phyloP scores from a whole-genome alignment of 2,329 filamentous ascomycete species.

The Decorospora gaudefroyi region DNA sequence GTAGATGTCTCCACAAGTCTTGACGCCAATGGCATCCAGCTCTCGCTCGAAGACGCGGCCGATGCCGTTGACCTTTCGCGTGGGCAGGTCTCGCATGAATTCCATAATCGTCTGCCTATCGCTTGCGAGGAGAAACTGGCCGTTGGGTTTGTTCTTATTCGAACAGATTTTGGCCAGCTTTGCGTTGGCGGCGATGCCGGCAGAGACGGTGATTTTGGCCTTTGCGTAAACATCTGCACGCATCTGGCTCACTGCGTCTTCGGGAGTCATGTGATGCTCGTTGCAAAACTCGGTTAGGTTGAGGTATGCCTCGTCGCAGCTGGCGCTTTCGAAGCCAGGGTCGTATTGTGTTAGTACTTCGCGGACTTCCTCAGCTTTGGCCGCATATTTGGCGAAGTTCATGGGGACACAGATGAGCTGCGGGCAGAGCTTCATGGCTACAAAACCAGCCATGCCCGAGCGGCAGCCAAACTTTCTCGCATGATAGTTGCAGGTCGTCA shows the following conservation, averaged over 20 bases:
- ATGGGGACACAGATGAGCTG: conserved; percentile 78
- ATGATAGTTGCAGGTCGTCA: conserved; percentile 82
- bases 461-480: conserved; percentile 88
- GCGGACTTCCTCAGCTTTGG: conserved; percentile 87
- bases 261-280: conserved; percentile 68
- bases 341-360: conserved; percentile 86
- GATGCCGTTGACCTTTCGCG: conserved; percentile 92
- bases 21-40: conserved; percentile 82
- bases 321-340: conserved; percentile 86
- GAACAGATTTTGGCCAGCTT: conserved; percentile 94
- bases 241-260: conserved; percentile 76
- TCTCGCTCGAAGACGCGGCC: conserved; percentile 92
- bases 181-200: conserved; percentile 90
- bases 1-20: conserved; percentile 88
- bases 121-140: conserved; percentile 76
- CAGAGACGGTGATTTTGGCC: conserved; percentile 85
- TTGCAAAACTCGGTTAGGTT: conserved; percentile 87
- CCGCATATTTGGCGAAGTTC: conserved; percentile 88
- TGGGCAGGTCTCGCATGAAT: conserved; percentile 83
- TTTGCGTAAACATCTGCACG: conserved; percentile 74
- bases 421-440: conserved; percentile 92
- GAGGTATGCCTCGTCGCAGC: conserved; percentile 94
- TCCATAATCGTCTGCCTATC: conserved; percentile 75
- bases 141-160: conserved; percentile 95
- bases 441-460: conserved; percentile 94